These are phyloP conservation scores for Nakazawaea wickerhamii DNA, from an alignment of 805 yeast genomes.

Conservation along the genomic window DNA sequence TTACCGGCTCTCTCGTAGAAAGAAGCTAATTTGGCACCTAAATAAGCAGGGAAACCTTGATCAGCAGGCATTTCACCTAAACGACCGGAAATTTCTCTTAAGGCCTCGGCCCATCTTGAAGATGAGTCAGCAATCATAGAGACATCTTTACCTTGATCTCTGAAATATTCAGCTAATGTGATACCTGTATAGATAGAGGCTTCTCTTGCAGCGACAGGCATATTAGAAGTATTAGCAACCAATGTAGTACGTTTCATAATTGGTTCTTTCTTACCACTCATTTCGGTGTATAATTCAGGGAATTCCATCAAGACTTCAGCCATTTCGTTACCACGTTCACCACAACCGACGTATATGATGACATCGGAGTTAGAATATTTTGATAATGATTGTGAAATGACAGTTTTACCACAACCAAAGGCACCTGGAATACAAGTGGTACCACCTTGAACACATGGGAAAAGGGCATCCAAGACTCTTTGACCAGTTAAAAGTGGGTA, in stretches of 20 bases:
- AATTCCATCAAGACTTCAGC: conserved; percentile 99
- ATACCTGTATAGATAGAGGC: conserved; percentile 99
- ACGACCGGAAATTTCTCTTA: conserved; percentile 99
- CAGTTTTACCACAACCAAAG: conserved; percentile 98
- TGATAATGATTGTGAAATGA: conserved; percentile 94
- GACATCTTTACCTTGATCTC: conserved; percentile 99
- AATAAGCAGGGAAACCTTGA: conserved; percentile 99
- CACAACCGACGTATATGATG: conserved; percentile 90
- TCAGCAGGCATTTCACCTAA: conserved; percentile 99
- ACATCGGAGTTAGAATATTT: conserved; percentile 97
- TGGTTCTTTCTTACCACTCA: conserved; percentile 92
- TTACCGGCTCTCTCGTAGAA: conserved; percentile 99
- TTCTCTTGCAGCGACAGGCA: conserved; percentile 99
- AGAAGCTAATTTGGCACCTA: conserved; percentile 98
- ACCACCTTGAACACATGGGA: conserved; percentile 99
- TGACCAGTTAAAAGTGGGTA: conserved; percentile 96
- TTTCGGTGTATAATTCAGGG: conserved; percentile 93
- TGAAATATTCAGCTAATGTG: conserved; percentile 96
- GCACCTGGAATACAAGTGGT: conserved; percentile 99
- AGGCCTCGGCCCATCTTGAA: conserved; percentile 99
- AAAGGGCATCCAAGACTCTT: conserved; percentile 94
- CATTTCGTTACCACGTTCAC: conserved; percentile 99
- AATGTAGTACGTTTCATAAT: conserved; percentile 99
- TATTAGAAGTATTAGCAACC: conserved; percentile 97
- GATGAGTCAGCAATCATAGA: conserved; percentile 99